Evolutionary conservation across 495 filamentous ascomycete species (phyloP).

Genomic region (Aspergillus conjunctus): DNA sequence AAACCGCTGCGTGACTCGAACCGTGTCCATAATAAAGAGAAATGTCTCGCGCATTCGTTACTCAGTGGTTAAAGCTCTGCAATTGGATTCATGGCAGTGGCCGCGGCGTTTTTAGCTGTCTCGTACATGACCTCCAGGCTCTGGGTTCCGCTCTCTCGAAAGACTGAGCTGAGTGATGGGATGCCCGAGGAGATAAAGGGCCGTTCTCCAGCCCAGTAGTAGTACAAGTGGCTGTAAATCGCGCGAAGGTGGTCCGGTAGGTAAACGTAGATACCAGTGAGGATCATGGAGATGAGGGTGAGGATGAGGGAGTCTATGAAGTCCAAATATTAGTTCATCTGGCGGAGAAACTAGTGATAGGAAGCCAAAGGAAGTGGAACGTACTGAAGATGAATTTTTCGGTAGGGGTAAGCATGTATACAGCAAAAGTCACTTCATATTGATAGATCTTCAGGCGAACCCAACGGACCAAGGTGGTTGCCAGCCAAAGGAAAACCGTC

Average conservation of each 20-base stretch:
- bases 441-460: slow-evolving; percentile 81
- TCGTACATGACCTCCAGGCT: slow-evolving; percentile 46
- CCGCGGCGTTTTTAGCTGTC: slow-evolving; percentile 43
- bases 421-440: slow-evolving; percentile 80
- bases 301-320: slow-evolving; percentile 83
- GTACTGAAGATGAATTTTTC: slow-evolving; percentile 87
- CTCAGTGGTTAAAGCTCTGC: slow-evolving; percentile 38
- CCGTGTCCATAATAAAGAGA: neutral
- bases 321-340: slow-evolving; percentile 8
- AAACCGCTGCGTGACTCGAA: slow-evolving; percentile 14
- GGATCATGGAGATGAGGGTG: slow-evolving; percentile 79
- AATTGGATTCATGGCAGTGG: slow-evolving; percentile 37
- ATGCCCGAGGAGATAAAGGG: slow-evolving; percentile 44
- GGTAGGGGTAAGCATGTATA: slow-evolving; percentile 84
- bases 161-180: slow-evolving; percentile 41
- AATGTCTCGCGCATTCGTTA: slow-evolving; percentile 4
- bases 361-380: slow-evolving; percentile 24
- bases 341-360: neutral
- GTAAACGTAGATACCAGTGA: slow-evolving; percentile 85
- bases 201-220: slow-evolving; percentile 83
- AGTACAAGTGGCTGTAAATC: slow-evolving; percentile 82
- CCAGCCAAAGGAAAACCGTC: slow-evolving; percentile 40
- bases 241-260: slow-evolving; percentile 84
- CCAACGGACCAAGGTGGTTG: slow-evolving; percentile 58
- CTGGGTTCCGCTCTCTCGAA: slow-evolving; percentile 39